These are phyloP conservation scores for Styphnolobium japonicum DNA, from an alignment of 306 rosid genomes.

Conservation along the genomic window DNA sequence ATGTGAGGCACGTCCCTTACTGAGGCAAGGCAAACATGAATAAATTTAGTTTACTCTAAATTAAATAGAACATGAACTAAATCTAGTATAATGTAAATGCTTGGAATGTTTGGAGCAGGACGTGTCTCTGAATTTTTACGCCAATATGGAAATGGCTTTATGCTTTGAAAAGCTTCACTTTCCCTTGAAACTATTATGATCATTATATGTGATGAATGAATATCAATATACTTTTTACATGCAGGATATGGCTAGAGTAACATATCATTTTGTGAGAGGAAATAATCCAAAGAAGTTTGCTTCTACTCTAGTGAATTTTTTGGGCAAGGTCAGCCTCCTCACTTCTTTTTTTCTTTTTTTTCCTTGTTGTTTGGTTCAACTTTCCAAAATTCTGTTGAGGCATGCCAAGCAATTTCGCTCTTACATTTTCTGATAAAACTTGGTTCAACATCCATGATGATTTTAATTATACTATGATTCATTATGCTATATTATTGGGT, in stretches of 20 bases:
- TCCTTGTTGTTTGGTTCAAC: slow-evolving; percentile 11
- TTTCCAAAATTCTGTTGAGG: background rate
- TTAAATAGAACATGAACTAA: background rate
- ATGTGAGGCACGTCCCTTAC: background rate
- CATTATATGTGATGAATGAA: background rate
- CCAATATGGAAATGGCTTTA: background rate
- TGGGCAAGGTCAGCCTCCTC: slow-evolving; percentile 72
- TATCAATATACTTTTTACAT: slow-evolving; percentile 27
- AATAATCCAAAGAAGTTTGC: slow-evolving; percentile 80
- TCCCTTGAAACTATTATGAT: background rate
- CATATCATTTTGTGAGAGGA: slow-evolving; percentile 80
- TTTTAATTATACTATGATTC: slow-evolving; percentile 12
- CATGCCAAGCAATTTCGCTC: slow-evolving; percentile 7
- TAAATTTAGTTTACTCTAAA: background rate
- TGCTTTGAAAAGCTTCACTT: slow-evolving; percentile 25
- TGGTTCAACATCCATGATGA: slow-evolving; percentile 1
- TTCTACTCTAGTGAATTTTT: slow-evolving; percentile 63
- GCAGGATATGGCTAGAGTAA: slow-evolving; percentile 93
- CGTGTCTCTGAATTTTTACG: background rate
- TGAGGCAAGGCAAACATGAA: slow-evolving; percentile 6
- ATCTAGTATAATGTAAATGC: background rate
- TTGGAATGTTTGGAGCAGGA: slow-evolving; percentile 6
- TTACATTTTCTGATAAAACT: slow-evolving; percentile 13
- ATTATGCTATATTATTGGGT: background rate
- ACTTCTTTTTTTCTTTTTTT: background rate